Evolutionary conservation across 1,139 yeast species (phyloP), one percentile per base, ranked within the genome.

Genomic region (Candida anutae): DNA sequence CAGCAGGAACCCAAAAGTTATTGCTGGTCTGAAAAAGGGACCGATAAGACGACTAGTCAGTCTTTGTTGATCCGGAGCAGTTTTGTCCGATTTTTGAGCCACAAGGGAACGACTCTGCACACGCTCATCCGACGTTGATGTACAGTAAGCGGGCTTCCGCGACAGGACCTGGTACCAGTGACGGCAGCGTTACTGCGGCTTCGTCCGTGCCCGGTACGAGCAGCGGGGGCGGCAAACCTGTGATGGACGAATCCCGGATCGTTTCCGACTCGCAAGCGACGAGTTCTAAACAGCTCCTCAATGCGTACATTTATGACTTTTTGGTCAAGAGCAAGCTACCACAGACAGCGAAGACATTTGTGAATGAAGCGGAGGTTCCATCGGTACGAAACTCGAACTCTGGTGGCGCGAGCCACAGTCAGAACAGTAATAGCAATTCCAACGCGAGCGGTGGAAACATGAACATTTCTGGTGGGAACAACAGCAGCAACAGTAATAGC

Each of bases 221-320:
- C n/a, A n/a, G n/a, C n/a, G n/a, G n/a, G n/a, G n/a, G n/a, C n/a
- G n/a, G n/a, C n/a, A n/a, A n/a, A n/a, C 40, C 53, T 33, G 21
- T 46, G 24, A 32, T 52, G 53, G 53, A 49, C 28, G 26, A 45
- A 12, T 34, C 43, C 11, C 42, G 52, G 5, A 50, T 47, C 24
- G 48, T 68, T 15, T 53, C 59, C 26, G 82, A 76, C 42, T 46
- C 69, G 12, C 66, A 62, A 21, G 78, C 81, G 3, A 53, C 69
- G 20, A 71, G 68, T 37, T 64, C 81, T 5, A 73, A 74, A 45
- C 87, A 80, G 49, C 57, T 83, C 27, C 61, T 88, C 37, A 83
- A 87, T 46, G 84, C 88, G 12, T 87, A 85, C 52, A 79, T 88
- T 23, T 83, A 84, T 49, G 96, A 88, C 55, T 88, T 85, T 45